A percentile compares a stretch with the other conserved stretches of the same genome.
phyloP scores from a whole-genome alignment of 805 yeast species.

The Candida parachauliodes region DNA sequence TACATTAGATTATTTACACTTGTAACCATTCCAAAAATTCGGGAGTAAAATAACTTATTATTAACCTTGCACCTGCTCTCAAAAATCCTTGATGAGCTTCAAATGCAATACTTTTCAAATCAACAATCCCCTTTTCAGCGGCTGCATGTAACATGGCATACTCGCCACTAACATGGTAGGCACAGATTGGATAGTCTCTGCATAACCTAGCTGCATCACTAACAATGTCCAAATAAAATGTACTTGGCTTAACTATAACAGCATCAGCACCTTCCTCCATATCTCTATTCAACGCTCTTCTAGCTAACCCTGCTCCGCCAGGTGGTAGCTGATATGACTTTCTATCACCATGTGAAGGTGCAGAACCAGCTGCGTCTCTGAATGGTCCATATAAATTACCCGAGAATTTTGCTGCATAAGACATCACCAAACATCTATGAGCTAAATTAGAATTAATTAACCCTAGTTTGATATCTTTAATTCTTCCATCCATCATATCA shows the following conservation, averaged over 20 bases:
- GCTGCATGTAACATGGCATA: constrained; percentile 98
- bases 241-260: constrained; percentile 91
- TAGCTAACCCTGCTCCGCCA: constrained; percentile 89
- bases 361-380: constrained; percentile 94
- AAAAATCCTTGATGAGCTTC: constrained; percentile 89
- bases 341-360: constrained; percentile 88
- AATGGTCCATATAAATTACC: constrained; percentile 95
- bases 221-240: constrained; percentile 89
- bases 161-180: constrained; percentile 96
- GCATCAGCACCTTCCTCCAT: constrained; percentile 93
- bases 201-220: constrained; percentile 83
- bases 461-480: constrained; percentile 81
- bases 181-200: constrained; percentile 82
- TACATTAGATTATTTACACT: constrained; percentile 2
- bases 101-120: constrained; percentile 74
- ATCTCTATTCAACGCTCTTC: constrained; percentile 85
- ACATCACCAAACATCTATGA: constrained; percentile 84
- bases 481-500: constrained; percentile 96
- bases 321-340: constrained; percentile 90
- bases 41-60: constrained; percentile 92
- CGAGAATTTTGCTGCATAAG: constrained; percentile 90
- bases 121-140: constrained; percentile 91
- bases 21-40: constrained; percentile 89
- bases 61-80: constrained; percentile 92
- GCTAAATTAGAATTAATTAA: constrained; percentile 78